phyloP scores from a whole-genome alignment of 306 rosid species.

The Cucumis cinereus region DNA sequence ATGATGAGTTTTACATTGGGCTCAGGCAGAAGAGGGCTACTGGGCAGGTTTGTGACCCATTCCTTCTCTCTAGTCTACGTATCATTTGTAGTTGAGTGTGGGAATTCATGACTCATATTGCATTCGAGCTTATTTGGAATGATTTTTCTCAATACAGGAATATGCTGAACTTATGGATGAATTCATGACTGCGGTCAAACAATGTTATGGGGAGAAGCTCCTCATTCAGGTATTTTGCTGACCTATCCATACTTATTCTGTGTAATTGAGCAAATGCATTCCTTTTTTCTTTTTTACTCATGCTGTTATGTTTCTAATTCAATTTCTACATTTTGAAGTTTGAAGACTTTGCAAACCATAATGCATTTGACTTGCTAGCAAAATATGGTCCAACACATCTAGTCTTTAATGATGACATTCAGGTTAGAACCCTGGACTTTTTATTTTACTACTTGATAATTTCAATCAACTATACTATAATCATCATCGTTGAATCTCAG shows the following conservation, averaged over 20 bases:
- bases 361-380: slow-evolving; percentile 89
- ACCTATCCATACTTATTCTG: neutral
- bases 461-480: neutral
- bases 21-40: slow-evolving; percentile 82
- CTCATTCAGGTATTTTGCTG: slow-evolving; percentile 56
- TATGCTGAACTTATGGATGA: slow-evolving; percentile 73
- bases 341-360: slow-evolving; percentile 99
- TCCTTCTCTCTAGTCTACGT: neutral
- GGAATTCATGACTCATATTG: neutral
- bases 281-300: neutral
- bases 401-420: slow-evolving; percentile 92
- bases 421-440: slow-evolving; percentile 30
- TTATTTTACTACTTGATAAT: neutral
- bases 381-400: slow-evolving; percentile 82
- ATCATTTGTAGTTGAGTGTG: neutral
- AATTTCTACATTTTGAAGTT: slow-evolving; percentile 37
- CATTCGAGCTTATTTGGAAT: slow-evolving; percentile 4
- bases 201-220: slow-evolving; percentile 77
- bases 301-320: slow-evolving; percentile 14
- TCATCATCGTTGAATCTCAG: slow-evolving; percentile 28
- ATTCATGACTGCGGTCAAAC: slow-evolving; percentile 86
- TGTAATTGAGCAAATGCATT: neutral
- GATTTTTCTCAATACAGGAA: slow-evolving; percentile 37
- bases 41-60: slow-evolving; percentile 52
- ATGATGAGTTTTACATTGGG: slow-evolving; percentile 87